Percentiles rank a stretch among this genome's conserved stretches.
phyloP scores from a whole-genome alignment of 306 rosid genomes.

The Myrica gale region DNA sequence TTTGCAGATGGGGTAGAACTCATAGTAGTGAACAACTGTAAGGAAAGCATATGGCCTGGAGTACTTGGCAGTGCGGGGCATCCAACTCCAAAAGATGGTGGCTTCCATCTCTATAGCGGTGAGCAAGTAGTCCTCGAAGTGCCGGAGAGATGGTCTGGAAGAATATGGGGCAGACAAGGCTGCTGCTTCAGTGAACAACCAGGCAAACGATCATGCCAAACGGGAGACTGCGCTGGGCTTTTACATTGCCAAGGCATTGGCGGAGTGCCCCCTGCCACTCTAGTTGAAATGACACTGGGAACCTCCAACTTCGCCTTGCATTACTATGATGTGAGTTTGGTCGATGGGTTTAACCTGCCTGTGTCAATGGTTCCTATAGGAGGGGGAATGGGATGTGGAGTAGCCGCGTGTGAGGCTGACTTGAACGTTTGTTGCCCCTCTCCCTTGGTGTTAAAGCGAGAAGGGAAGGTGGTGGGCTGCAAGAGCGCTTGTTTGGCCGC shows the following conservation, averaged over 20 bases:
- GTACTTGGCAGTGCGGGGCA: constrained; percentile 56
- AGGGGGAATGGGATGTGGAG: constrained; percentile 38
- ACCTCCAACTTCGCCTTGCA: constrained; percentile 50
- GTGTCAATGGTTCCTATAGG: constrained; percentile 49
- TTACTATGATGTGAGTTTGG: constrained; percentile 70
- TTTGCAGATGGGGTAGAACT: constrained; percentile 57
- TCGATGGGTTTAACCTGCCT: constrained; percentile 70
- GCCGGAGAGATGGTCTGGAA: constrained; percentile 64
- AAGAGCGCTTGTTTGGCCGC: constrained; percentile 75
- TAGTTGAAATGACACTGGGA: constrained; percentile 63
- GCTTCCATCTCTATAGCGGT: constrained; percentile 59
- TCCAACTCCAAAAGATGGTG: constrained; percentile 51
- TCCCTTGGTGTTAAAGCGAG: constrained; percentile 39
- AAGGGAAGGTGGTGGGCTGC: constrained; percentile 67
- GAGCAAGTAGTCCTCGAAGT: constrained; percentile 41
- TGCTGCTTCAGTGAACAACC: constrained; percentile 47
- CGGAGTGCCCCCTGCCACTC: constrained; percentile 66
- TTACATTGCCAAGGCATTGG: constrained; percentile 56
- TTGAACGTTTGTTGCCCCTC: constrained; percentile 58
- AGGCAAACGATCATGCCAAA: constrained; percentile 52
- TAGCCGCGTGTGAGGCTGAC: constrained; percentile 56
- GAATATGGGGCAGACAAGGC: constrained; percentile 80
- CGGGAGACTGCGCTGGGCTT: constrained; percentile 64
- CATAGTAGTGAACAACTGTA: constrained; percentile 64
- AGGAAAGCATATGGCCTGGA: constrained; percentile 72